These are phyloP conservation scores for Aureobasidium pullulans DNA, from an alignment of 2,329 filamentous ascomycete species.

Conservation along the genomic window DNA sequence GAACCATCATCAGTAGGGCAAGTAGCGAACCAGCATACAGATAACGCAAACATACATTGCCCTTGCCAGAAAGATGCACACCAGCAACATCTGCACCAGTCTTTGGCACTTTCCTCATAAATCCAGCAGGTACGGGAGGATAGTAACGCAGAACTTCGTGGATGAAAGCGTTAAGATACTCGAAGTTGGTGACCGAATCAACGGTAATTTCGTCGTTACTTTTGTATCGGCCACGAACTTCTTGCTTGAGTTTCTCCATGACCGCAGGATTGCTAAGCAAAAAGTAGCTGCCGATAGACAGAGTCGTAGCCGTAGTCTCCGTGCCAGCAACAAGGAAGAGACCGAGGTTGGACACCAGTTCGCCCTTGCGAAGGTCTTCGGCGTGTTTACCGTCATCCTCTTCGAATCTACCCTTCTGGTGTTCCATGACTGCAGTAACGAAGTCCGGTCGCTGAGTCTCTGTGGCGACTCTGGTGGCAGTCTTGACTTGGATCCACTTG, in stretches of 20 bases:
- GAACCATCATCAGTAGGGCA: neutral
- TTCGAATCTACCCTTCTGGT: constrained; percentile 18
- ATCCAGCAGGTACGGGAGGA: constrained; percentile 37
- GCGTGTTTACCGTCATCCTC: constrained; percentile 18
- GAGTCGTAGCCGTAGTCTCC: constrained; percentile 45
- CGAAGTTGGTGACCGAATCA: constrained; percentile 18
- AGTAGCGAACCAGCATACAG: too few species aligned
- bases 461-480: constrained; percentile 22
- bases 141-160: constrained; percentile 41
- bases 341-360: neutral
- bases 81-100: constrained; percentile 24
- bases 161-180: constrained; percentile 39
- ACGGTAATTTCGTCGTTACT: constrained; percentile 23
- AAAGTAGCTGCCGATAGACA: constrained; percentile 35
- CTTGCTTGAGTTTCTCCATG: constrained; percentile 32
- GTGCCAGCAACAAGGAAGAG: constrained; percentile 33
- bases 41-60: constrained; percentile 10
- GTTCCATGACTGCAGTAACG: constrained; percentile 17
- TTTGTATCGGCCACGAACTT: constrained; percentile 36
- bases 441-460: constrained; percentile 24
- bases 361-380: neutral
- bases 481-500: constrained; percentile 21
- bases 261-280: constrained; percentile 33
- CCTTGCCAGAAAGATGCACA: constrained; percentile 22
- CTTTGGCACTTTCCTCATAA: constrained; percentile 22